Base-by-base conservation (phyloP, 495 filamentous ascomycete genomes). In the Lichina pygmaea region DNA sequence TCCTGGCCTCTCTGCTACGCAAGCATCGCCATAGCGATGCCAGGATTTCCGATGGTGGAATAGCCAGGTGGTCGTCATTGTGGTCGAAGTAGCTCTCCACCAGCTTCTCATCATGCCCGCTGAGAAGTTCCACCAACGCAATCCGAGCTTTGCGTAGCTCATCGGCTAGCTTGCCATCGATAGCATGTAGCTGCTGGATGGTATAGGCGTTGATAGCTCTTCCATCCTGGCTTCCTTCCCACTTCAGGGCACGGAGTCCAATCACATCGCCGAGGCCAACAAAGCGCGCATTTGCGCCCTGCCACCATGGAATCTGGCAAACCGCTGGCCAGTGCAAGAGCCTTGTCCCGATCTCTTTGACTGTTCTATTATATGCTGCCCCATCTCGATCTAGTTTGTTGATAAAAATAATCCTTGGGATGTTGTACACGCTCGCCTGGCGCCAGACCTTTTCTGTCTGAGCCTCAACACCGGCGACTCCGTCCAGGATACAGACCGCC, bases 351-450 rank as follows among this genome's bases (percentile, higher is more conserved):
- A 89, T 75, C 55, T 95, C 85, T 46, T 75, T 78, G 6, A 93
- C 77, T 0, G 89, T 92, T 36, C 74, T 68, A 15, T 73, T 75
- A 62, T 95, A 99, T 5, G 81, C 77, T 8, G 91, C 86, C 2
- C 91, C 91, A 49, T 91, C 82, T 34, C 91, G 77, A 54, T 99
- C 91, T 10, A 99, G 72, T 58, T 99, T 99, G 61, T 99, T 99
- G 52, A 95, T 68, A 49, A 78, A 99, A 41, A 93, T 66, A 32
- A 95, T 70, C 24, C 84, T 65, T 10, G 91, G 91, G 34, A 95
- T 95, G 8, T 63, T 66, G 52, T 89, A 93, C 8, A 71, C 71
- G 44, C 74, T 78, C 2, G 91, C 89, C 46, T 94, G 89, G 9
- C 72, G 60, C 89, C 91, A 99, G 6, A 99, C 91, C 51, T 93